phyloP scores from a whole-genome alignment of 306 rosid species.

The Malus sieversii region DNA sequence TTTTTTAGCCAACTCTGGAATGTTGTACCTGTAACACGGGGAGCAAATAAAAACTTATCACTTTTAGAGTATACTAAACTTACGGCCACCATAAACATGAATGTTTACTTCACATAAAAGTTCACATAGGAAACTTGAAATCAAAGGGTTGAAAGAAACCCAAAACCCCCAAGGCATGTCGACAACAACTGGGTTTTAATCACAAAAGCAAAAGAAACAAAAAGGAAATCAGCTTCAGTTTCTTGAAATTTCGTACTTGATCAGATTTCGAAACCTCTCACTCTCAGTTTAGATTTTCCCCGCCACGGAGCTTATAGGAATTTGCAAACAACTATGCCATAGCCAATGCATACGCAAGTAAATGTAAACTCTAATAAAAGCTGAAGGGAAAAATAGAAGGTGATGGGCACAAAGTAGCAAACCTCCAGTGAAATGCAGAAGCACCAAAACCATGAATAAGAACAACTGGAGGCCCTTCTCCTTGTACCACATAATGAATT shows the following conservation, averaged over 20 bases:
- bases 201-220: background rate
- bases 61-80: background rate
- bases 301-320: background rate
- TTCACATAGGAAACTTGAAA: background rate
- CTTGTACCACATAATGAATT: slow-evolving; percentile 88
- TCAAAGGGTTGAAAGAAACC: background rate
- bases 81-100: background rate
- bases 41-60: background rate
- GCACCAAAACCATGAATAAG: slow-evolving; percentile 98
- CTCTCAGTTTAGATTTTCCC: background rate
- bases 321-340: background rate
- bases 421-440: slow-evolving; percentile 95
- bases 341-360: background rate
- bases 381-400: background rate
- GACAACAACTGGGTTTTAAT: background rate
- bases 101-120: background rate
- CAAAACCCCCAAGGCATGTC: background rate
- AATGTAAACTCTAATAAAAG: background rate
- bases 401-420: background rate
- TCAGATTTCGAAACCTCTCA: background rate
- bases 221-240: background rate
- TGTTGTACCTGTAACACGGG: slow-evolving; percentile 57
- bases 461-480: slow-evolving; percentile 81
- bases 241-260: background rate
- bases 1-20: slow-evolving; percentile 80